phyloP scores from a whole-genome alignment of 192 early-diverging fungal genomes.

The Coemansia sp. region DNA sequence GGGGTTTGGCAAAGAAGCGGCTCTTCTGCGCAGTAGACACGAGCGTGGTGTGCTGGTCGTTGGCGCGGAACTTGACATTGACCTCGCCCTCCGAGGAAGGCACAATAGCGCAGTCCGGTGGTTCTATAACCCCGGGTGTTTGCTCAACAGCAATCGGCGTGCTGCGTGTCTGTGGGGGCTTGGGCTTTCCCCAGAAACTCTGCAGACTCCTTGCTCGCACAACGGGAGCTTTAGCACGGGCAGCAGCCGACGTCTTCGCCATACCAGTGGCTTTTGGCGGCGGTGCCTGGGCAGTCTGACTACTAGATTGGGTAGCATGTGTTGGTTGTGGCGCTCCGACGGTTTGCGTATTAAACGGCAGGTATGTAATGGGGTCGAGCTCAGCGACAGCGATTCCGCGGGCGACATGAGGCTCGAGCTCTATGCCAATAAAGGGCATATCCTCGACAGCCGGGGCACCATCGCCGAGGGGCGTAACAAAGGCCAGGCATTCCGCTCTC shows the following conservation, averaged over 20 bases:
- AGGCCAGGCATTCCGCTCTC: conserved; percentile 44
- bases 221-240: background rate
- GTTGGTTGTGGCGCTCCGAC: background rate
- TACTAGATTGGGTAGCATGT: too few species aligned
- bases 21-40: conserved; percentile 27
- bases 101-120: background rate
- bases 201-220: conserved; percentile 11
- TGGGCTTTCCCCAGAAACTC: conserved; percentile 24
- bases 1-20: conserved; percentile 25
- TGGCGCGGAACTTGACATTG: conserved; percentile 29
- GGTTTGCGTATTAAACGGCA: conserved; percentile 35
- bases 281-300: too few species aligned
- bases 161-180: background rate
- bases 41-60: conserved; percentile 4
- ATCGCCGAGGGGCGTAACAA: conserved; percentile 58
- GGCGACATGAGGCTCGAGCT: conserved; percentile 54
- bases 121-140: background rate
- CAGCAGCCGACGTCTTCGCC: too few species aligned
- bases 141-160: background rate
- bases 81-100: background rate
- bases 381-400: conserved; percentile 61
- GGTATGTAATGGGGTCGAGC: conserved; percentile 63
- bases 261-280: too few species aligned
- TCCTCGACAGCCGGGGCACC: conserved; percentile 35
- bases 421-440: conserved; percentile 61